Base-by-base conservation (phyloP, 2,329 filamentous ascomycete genomes). In the Sporothrix variecibatus region DNA sequence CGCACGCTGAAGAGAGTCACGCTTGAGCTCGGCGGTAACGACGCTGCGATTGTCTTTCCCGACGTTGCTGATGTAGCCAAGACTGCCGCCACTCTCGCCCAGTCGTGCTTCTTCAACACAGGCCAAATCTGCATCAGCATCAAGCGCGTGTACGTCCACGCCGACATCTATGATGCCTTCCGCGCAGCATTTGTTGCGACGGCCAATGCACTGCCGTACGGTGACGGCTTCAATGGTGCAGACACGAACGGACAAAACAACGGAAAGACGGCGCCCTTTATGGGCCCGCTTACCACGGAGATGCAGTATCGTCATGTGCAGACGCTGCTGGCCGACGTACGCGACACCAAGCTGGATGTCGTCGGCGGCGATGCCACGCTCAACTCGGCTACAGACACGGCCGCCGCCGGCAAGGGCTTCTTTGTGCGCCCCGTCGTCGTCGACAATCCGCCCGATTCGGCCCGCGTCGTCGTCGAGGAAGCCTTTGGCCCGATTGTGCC, bases 1-100 rank as follows among this genome's bases (percentile, higher is more conserved):
- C 85, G 85, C 79, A 89, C 88, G 0, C 81, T 92, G 34, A 91
- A 91, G 84, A 83, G 88, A 56, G 84, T 89, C 26, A 90, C 87
- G 0, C 84, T 91, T 17, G 90, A 91, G 80, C 84, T 91, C 20
- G 86, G 77, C n/a, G 77, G 77, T 9, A 78, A 78, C 34, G 77
- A 78, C 38, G 81, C 85, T 0, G 82, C 82, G 0, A 85, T 86
- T 60, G 77, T 86, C 64, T 85, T 81, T 69, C 78, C 81, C 0
- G 84, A 86, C 75, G 82, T 86, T 1, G 11, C n/a, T 1, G 82
- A 86, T 67, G 78, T 86, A 7, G 81, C 81, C n/a, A 79, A 79
- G 2, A 77, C 83, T 2, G 81, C 83, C n/a, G 80, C 78, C 31
- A 11, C 31, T n/a, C 20, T 71, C 3, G 68, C 68, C 34, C 49